Percentiles rank a stretch among this genome's conserved stretches.
phyloP scores from a whole-genome alignment of 208 protist genomes.

The Acanthamoeba sp. region DNA sequence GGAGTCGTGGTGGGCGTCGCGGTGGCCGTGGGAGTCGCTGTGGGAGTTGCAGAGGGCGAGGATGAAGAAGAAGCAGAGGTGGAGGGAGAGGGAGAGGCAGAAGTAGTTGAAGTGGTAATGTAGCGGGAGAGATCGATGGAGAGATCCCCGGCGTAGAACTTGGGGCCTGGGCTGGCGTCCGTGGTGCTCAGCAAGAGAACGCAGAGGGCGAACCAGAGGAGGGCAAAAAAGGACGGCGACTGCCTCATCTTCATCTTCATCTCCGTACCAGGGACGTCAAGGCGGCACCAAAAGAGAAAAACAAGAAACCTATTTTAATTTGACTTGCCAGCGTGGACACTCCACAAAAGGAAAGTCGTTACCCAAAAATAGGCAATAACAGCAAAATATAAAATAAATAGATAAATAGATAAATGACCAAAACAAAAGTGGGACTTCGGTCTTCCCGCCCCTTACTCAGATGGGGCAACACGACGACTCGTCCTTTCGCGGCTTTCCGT shows the following conservation, averaged over 20 bases:
- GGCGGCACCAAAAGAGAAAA: not conserved
- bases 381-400: no score
- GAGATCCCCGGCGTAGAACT: not conserved
- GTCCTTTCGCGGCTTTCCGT: conserved; percentile 41
- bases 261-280: not conserved
- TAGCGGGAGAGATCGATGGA: conserved; percentile 41
- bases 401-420: not conserved
- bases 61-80: not conserved
- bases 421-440: not conserved
- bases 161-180: not conserved
- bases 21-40: not conserved
- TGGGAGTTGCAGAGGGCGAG: not conserved
- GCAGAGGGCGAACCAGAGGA: not conserved
- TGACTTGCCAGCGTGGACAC: not conserved
- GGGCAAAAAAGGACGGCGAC: not conserved
- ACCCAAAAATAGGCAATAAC: no score
- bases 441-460: not conserved
- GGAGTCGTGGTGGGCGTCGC: not conserved
- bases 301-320: not conserved
- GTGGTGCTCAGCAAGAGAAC: not conserved
- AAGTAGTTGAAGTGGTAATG: not conserved
- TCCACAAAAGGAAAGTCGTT: no score
- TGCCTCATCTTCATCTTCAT: not conserved
- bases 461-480: conserved; percentile 34
- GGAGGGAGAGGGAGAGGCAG: not conserved